Evolutionary conservation across 495 filamentous ascomycete genomes (phyloP).

Genomic region (Trypethelium eluteriae): DNA sequence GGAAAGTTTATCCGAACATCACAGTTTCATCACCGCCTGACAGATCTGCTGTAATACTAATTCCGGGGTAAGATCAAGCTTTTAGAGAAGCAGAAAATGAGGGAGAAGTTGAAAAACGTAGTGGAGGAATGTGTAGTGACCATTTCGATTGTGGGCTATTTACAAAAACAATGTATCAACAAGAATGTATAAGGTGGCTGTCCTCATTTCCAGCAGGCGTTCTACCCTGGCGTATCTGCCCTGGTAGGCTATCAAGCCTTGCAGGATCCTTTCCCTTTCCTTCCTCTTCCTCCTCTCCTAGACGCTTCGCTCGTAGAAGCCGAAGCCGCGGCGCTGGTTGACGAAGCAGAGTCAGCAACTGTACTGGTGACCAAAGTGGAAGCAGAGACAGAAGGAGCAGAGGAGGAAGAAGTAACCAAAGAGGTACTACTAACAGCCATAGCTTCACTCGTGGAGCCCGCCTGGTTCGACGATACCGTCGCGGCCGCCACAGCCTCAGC

Average conservation of each 20-base stretch:
- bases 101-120: neutral
- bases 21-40: too few relatives aligned
- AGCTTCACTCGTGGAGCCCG: neutral
- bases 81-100: neutral
- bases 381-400: neutral
- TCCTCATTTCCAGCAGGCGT: neutral
- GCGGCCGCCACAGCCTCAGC: neutral
- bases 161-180: neutral
- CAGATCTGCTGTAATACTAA: neutral
- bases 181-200: neutral
- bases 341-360: constrained; percentile 6
- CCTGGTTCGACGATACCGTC: neutral
- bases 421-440: constrained; percentile 9
- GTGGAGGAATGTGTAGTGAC: neutral
- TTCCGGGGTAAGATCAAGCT: neutral
- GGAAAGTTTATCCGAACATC: too few relatives aligned
- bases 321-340: constrained; percentile 10
- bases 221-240: neutral
- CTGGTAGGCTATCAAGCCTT: neutral
- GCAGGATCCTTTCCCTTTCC: neutral
- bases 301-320: constrained; percentile 3
- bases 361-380: neutral
- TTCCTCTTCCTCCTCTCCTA: neutral
- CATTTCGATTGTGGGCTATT: neutral
- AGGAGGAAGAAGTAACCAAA: constrained; percentile 6